Base-by-base conservation (phyloP, 768 basidiomycete species). In the Hebeloma cylindrosporum region DNA sequence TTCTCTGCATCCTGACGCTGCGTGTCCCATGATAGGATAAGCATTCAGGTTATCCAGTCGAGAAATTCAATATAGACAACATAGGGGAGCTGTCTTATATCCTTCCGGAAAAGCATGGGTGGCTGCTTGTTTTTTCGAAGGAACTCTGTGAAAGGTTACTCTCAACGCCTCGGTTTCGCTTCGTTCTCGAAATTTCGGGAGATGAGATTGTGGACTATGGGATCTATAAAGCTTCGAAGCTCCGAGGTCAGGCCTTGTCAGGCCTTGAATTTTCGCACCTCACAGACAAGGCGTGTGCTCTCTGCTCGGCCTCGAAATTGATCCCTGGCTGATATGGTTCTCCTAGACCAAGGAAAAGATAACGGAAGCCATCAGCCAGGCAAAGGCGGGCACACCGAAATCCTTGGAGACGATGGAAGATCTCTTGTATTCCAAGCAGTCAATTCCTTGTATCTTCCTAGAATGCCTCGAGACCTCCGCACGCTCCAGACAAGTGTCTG, bases 241-340 rank as follows among this genome's bases (percentile, higher is more conserved):
- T 44, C n/a, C 33, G n/a, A 13, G 43, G 43, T 25, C 33, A 35
- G 7, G 13, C 43, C 16, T 35, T 44, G 43, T 37, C 34, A 17
- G 43, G 43, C 3, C 9, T 44, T 7, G 43, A 44, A 25, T 44
- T 44, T 28, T n/a, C 26, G 14, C 20, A 35, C 10, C 34, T 44
- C 3, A 37, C 26, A 25, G 11, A 44, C 2, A 35, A 18, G 13
- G 33, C 37, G 10, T 18, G 25, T 37, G n/a, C n/a, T n/a, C n/a
- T n/a, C n/a, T n/a, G n/a, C n/a, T n/a, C n/a, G n/a, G n/a, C n/a
- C n/a, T n/a, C n/a, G n/a, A n/a, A n/a, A n/a, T n/a, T n/a, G n/a
- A n/a, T n/a, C n/a, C n/a, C n/a, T n/a, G n/a, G n/a, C n/a, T 18
- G 29, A 2, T 25, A 42, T 20, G 5, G 31, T 32, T 30, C 18